Evolutionary conservation across 2,329 filamentous ascomycete genomes (phyloP).

Genomic region (Colletotrichum plurivorum): DNA sequence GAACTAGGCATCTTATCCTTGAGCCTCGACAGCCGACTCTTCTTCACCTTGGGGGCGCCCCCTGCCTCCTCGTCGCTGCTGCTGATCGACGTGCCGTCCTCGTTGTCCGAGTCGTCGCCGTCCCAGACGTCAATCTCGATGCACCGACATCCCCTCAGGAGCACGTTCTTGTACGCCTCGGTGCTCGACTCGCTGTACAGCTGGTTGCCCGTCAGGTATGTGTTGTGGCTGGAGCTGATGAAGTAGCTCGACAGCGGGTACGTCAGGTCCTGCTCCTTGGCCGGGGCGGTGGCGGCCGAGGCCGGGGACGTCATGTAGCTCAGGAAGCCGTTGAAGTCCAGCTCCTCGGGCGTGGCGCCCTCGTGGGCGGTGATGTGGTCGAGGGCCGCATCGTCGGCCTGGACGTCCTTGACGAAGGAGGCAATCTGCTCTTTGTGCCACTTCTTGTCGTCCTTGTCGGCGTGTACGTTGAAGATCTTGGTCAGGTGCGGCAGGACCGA

Average conservation of each 20-base stretch:
- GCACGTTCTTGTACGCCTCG: constrained; percentile 86
- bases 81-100: constrained; percentile 68
- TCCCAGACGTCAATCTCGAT: constrained; percentile 98
- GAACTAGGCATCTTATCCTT: constrained; percentile 67
- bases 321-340: constrained; percentile 66
- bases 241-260: constrained; percentile 92
- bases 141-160: constrained; percentile 89
- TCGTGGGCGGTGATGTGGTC: constrained; percentile 30
- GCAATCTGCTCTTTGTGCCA: constrained; percentile 63
- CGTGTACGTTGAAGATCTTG: constrained; percentile 62
- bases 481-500: constrained; percentile 59
- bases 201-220: constrained; percentile 91
- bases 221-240: constrained; percentile 96
- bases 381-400: constrained; percentile 52
- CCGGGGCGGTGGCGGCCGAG: constrained; percentile 58
- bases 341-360: constrained; percentile 49
- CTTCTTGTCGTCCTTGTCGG: constrained; percentile 52
- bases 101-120: constrained; percentile 80
- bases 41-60: constrained; percentile 22
- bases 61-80: constrained; percentile 63
- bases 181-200: constrained; percentile 89
- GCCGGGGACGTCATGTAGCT: constrained; percentile 69
- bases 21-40: constrained; percentile 73
- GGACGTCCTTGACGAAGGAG: constrained; percentile 62
- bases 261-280: constrained; percentile 68